A percentile compares a stretch with the other conserved stretches of the same genome.
Conservation (phyloP, 768 basidiomycete genomes). For the Pholiota molesta region DNA sequence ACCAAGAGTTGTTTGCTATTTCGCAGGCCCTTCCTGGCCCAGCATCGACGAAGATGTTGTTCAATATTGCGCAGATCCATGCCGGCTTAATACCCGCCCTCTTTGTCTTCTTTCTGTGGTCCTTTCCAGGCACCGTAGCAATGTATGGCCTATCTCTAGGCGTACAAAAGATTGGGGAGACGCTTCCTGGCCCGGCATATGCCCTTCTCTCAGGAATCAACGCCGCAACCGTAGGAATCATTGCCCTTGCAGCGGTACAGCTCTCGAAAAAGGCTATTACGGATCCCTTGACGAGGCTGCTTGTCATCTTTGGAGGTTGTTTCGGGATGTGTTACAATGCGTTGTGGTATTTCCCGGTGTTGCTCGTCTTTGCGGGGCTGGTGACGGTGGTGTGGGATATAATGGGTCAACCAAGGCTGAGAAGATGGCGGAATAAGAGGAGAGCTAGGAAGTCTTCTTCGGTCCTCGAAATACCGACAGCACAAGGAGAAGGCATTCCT, state of each 20-base stretch:
- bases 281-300: constrained; percentile 42
- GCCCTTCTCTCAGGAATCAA: constrained; percentile 56
- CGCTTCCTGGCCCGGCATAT: constrained; percentile 48
- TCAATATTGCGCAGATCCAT: constrained; percentile 45
- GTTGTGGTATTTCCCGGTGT: constrained; percentile 53
- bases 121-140: constrained; percentile 48
- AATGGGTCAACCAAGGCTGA: constrained; percentile 22
- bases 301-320: constrained; percentile 45
- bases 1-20: constrained; percentile 50
- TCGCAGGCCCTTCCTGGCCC: constrained; percentile 53
- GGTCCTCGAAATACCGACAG: constrained; percentile 5
- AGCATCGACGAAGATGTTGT: constrained; percentile 49
- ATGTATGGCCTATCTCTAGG: constrained; percentile 51
- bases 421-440: constrained; percentile 15
- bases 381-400: constrained; percentile 44
- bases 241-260: constrained; percentile 53
- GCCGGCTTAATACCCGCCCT: constrained; percentile 45
- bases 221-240: constrained; percentile 55
- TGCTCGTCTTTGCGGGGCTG: constrained; percentile 44
- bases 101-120: constrained; percentile 45
- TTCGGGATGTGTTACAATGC: constrained; percentile 55
- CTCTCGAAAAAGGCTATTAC: constrained; percentile 48
- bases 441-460: constrained; percentile 7
- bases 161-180: constrained; percentile 41
- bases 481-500: constrained; percentile 12